Evolutionary conservation across 768 basidiomycete genomes (phyloP), one percentile per base, ranked within the genome.

Genomic region (Cyathus striatus): DNA sequence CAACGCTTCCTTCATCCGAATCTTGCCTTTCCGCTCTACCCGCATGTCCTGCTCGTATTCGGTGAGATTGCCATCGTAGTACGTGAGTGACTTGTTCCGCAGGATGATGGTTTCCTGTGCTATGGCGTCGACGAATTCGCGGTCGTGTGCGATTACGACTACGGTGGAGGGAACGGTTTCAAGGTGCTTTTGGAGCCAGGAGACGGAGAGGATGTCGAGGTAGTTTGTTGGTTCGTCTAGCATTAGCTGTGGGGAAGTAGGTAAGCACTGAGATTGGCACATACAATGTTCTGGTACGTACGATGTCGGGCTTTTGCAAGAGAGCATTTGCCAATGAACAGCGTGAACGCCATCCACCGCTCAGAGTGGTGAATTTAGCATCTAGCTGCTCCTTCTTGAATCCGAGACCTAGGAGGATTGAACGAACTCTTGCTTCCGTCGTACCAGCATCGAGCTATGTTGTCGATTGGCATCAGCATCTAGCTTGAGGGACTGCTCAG

Each of bases 91-190:
- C 44, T 69, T 64, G 37, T 79, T 63, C 4, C 79, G 71, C 27
- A 87, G 66, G n/a, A 78, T 66, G 23, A 86, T 72, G 0, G 76
- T 73, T 51, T 83, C 79, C 10, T 83, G 75, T 2, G 75, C 75
- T 22, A 84, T 72, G 5, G 65, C 60, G 48, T n/a, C n/a, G n/a
- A n/a, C n/a, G n/a, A n/a, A n/a, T n/a, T n/a, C n/a, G n/a, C n/a
- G n/a, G n/a, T n/a, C 84, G 50, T 86, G 84, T 0, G 83, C 76
- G 20, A 80, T 75, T 41, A 86, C 58, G 20, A 86, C 68, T n/a
- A 85, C 58, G 0, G 80, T 81, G 16, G 68, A 64, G 6, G 47
- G 50, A 30, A 69, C 58, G 16, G 55, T 53, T 38, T 67, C 59
- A 4, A 84, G 66, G 50, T 78, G 74, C 1, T 65, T 57, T 54